Conservation (phyloP, 164 flowering plant genomes). For the Magnolia sinica region DNA sequence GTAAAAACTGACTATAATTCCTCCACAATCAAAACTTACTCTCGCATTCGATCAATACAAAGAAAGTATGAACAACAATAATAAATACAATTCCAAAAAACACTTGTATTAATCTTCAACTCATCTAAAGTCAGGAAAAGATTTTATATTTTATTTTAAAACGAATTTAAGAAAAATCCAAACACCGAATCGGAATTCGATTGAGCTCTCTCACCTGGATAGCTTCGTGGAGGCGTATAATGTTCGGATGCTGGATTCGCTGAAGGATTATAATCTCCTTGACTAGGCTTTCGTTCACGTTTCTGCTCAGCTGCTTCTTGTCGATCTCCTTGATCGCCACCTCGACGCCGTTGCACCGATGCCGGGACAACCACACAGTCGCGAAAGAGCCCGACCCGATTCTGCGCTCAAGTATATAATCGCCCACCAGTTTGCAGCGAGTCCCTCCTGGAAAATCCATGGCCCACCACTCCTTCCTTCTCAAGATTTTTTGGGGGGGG, state of each 20-base stretch:
- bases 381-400: constrained; percentile 61
- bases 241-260: constrained; percentile 45
- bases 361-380: constrained; percentile 45
- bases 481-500: no score
- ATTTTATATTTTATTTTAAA: not conserved
- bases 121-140: not conserved
- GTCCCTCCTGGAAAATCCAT: constrained; percentile 4
- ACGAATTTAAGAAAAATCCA: not conserved
- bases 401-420: constrained; percentile 47
- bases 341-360: constrained; percentile 30
- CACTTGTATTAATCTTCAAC: not conserved
- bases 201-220: constrained; percentile 28
- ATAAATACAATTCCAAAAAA: no score
- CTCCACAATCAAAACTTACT: not conserved
- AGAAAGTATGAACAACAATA: no score
- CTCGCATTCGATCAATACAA: not conserved
- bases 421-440: constrained; percentile 35
- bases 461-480: constrained; percentile 9
- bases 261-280: constrained; percentile 52
- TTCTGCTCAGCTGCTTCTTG: constrained; percentile 33
- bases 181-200: no score
- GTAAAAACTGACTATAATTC: not conserved
- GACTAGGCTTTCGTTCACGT: constrained; percentile 36
- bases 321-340: constrained; percentile 60
- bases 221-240: constrained; percentile 43